phyloP scores from a whole-genome alignment of 495 filamentous ascomycete genomes.

The Penicillium cosmopolitanum region DNA sequence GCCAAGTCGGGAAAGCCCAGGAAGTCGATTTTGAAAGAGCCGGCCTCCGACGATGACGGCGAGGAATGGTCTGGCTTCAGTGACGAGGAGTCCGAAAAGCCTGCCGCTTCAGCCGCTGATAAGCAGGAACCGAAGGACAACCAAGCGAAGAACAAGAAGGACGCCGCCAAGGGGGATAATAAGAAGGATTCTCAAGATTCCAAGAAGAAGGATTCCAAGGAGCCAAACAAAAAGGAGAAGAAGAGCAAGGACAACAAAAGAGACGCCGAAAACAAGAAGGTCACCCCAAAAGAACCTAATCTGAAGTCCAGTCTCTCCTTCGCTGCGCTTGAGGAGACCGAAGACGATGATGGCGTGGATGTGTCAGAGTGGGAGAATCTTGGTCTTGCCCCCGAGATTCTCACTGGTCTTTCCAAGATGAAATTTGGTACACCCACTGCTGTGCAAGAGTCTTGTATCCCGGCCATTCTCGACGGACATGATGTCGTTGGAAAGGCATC shows the following conservation, averaged over 20 bases:
- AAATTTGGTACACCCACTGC: slow-evolving; percentile 78
- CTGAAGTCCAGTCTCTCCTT: slow-evolving; percentile 43
- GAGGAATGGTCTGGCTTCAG: slow-evolving; percentile 62
- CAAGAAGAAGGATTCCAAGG: slow-evolving; percentile 10
- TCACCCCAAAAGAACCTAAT: slow-evolving; percentile 31
- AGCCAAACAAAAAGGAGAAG: slow-evolving; percentile 22
- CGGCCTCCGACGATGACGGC: slow-evolving; percentile 33
- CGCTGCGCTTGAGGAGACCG: slow-evolving; percentile 42
- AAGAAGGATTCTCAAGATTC: slow-evolving; percentile 15
- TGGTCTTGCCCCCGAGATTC: slow-evolving; percentile 66
- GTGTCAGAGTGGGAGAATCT: slow-evolving; percentile 78
- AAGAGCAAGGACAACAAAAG: slow-evolving; percentile 38
- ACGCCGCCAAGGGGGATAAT: slow-evolving; percentile 15
- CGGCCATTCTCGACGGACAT: slow-evolving; percentile 78
- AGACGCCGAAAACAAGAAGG: slow-evolving; percentile 35
- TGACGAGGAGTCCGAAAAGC: slow-evolving; percentile 42
- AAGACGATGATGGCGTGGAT: slow-evolving; percentile 48
- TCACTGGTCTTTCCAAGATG: slow-evolving; percentile 75
- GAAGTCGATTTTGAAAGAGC: slow-evolving; percentile 40
- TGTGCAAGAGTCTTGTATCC: slow-evolving; percentile 78
- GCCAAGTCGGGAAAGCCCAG: slow-evolving; percentile 40
- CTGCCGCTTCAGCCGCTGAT: slow-evolving; percentile 21
- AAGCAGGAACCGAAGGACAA: slow-evolving; percentile 27
- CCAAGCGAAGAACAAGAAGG: slow-evolving; percentile 28
- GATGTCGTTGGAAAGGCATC: slow-evolving; percentile 95